These are phyloP conservation scores for Alternaria sp. DNA, from an alignment of 2,329 filamentous ascomycete species.

Conservation along the genomic window DNA sequence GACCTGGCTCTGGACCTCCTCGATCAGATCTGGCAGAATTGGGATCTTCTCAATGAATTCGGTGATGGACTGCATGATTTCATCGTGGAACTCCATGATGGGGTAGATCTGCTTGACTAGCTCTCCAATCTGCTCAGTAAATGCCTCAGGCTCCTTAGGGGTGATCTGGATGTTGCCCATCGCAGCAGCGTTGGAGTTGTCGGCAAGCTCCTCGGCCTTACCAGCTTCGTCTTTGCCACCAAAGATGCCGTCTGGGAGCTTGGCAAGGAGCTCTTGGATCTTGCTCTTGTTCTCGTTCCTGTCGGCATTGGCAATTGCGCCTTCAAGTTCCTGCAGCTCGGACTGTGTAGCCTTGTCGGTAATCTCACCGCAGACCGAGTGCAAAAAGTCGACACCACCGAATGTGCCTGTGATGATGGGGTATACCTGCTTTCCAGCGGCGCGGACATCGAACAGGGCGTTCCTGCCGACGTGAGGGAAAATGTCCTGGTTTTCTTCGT, in stretches of 20 bases:
- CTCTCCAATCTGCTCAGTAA: conserved; percentile 76
- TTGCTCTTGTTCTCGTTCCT: conserved; percentile 73
- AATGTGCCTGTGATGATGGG: conserved; percentile 91
- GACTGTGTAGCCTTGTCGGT: conserved; percentile 91
- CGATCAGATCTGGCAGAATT: conserved; percentile 80
- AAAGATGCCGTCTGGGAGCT: conserved; percentile 81
- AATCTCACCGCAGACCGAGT: conserved; percentile 80
- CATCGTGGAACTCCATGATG: conserved; percentile 88
- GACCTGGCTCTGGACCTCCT: conserved; percentile 85
- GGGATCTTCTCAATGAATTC: conserved; percentile 84
- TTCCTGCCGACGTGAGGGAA: conserved; percentile 86
- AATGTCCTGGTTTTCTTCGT: conserved; percentile 68
- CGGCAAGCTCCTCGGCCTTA: conserved; percentile 80
- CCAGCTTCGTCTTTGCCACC: conserved; percentile 75
- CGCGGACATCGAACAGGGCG: conserved; percentile 73
- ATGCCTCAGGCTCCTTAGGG: conserved; percentile 82
- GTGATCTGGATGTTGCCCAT: conserved; percentile 76
- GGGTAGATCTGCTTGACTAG: conserved; percentile 84
- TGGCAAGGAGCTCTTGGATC: conserved; percentile 78
- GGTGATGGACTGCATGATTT: conserved; percentile 79
- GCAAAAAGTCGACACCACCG: conserved; percentile 91
- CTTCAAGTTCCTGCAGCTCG: conserved; percentile 86
- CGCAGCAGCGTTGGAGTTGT: conserved; percentile 75
- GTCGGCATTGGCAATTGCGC: conserved; percentile 70
- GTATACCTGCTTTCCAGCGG: conserved; percentile 71